Evolutionary conservation across 2,329 filamentous ascomycete genomes (phyloP), one percentile per base, ranked within the genome.

Genomic region (Aspergillus brunneoviolaceus): DNA sequence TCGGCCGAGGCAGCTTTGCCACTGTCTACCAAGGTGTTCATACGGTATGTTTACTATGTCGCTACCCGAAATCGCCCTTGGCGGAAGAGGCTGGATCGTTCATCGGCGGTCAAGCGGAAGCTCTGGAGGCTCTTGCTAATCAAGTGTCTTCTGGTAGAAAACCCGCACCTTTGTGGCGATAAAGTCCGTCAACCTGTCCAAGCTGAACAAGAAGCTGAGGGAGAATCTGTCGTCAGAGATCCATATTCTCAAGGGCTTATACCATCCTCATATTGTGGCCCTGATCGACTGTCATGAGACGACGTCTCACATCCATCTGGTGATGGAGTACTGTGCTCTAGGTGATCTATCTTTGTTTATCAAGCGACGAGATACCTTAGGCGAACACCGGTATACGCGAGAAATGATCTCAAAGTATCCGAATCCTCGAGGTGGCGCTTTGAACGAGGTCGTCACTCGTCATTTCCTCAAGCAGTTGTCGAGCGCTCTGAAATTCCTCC

Each of bases 321-420:
- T 98, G 64, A 99, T 98, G 94, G 95, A 99, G 79, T 98, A 96
- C 78, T 98, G 95, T 79, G 92, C 96, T 73, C 85, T 99, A 47
- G 94, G 95, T 23, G 95, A 99, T 73, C 80, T 99, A 60, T 96
- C 95, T 11, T 84, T 94, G 57, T 98, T 99, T 77, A 97, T 99
- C 80, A 96, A 95, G 83, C 96, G 95, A 79, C 87, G 94, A 62
- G 88, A 94, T 62, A 90, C 88, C 72, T 85, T 97, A 50, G 84
- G 83, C 49, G 89, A 88, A 54, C 90, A 96, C 73, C 87, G 90
- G 29, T 89, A 91, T 56, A 95, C 94, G 3, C 86, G 87, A 71
- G 92, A 96, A 68, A 94, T 98, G 87, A 92, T 96, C 62, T 85
- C 88, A 70, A 96, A 96, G 75, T 98, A 99, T 71, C 94, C 95